phyloP scores from a whole-genome alignment of 768 basidiomycete genomes.

The Rhodosporidiobolus sp. region DNA sequence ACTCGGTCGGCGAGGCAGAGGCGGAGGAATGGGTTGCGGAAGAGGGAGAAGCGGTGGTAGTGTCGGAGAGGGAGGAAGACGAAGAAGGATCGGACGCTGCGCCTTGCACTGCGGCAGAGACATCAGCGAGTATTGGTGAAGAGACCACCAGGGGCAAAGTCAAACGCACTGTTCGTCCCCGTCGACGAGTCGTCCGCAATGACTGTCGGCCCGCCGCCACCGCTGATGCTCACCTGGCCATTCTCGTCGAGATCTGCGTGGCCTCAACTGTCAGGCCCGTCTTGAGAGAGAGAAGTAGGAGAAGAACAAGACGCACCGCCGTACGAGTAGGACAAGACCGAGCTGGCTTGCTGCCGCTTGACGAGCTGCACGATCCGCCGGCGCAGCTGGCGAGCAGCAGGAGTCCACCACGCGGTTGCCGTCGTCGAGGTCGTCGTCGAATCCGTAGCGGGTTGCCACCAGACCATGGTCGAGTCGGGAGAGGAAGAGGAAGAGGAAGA shows the following conservation, averaged over 20 bases:
- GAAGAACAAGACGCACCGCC: not conserved
- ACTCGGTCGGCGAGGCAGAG: not conserved
- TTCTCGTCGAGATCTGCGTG: constrained; percentile 15
- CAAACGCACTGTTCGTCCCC: constrained; percentile 9
- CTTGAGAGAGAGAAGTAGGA: too few relatives aligned
- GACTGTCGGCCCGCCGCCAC: not conserved
- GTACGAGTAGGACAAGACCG: constrained; percentile 15
- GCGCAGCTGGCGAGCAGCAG: constrained; percentile 15
- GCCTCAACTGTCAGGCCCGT: not conserved
- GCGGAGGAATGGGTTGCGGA: not conserved
- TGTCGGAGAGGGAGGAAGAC: not conserved
- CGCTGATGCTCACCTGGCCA: not conserved
- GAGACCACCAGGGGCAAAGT: not conserved
- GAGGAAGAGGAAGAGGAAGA: too few relatives aligned
- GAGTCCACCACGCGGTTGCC: not conserved
- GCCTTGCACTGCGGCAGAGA: not conserved
- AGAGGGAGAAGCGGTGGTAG: not conserved
- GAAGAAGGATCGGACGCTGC: not conserved
- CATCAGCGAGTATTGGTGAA: not conserved
- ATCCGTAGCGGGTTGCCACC: too few relatives aligned
- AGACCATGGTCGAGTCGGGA: too few relatives aligned
- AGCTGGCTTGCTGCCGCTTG: constrained; percentile 26
- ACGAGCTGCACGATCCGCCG: constrained; percentile 2
- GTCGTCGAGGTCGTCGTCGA: not conserved
- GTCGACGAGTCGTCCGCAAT: constrained; percentile 4